These are phyloP conservation scores for Breynia disticha DNA, from an alignment of 441 rosid genomes.

Conservation along the genomic window DNA sequence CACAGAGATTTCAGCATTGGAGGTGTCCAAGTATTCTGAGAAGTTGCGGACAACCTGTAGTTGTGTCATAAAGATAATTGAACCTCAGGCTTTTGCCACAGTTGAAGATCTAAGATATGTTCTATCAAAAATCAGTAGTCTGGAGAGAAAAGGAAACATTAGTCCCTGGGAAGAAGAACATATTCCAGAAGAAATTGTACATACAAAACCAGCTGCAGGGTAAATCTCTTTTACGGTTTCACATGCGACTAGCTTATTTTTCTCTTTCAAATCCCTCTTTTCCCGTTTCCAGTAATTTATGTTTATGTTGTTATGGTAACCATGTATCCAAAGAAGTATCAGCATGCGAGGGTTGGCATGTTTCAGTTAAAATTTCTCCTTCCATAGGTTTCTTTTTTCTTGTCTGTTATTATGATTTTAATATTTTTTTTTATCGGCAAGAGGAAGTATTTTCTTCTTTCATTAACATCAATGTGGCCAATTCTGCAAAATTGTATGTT, in stretches of 20 bases:
- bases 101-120: slow-evolving; percentile 56
- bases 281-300: background rate
- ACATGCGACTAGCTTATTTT: background rate
- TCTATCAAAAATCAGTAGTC: slow-evolving; percentile 38
- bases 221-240: slow-evolving; percentile 17
- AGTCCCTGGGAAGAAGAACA: slow-evolving; percentile 86
- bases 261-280: background rate
- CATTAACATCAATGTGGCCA: too few species aligned
- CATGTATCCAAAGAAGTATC: too few species aligned
- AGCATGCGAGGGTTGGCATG: too few species aligned
- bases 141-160: slow-evolving; percentile 53
- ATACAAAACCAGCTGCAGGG: slow-evolving; percentile 68
- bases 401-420: too few species aligned
- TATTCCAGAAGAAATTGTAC: slow-evolving; percentile 84
- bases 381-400: too few species aligned
- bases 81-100: slow-evolving; percentile 64
- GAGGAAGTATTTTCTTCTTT: too few species aligned
- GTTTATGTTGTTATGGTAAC: too few species aligned
- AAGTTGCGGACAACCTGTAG: slow-evolving; percentile 63
- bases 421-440: too few species aligned
- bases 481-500: too few species aligned
- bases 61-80: slow-evolving; percentile 81
- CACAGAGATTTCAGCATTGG: slow-evolving; percentile 65
- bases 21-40: slow-evolving; percentile 70
- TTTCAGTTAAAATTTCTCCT: too few species aligned